Base-by-base conservation (phyloP, 140 eudicot genomes). In the Stevia rebaudiana region DNA sequence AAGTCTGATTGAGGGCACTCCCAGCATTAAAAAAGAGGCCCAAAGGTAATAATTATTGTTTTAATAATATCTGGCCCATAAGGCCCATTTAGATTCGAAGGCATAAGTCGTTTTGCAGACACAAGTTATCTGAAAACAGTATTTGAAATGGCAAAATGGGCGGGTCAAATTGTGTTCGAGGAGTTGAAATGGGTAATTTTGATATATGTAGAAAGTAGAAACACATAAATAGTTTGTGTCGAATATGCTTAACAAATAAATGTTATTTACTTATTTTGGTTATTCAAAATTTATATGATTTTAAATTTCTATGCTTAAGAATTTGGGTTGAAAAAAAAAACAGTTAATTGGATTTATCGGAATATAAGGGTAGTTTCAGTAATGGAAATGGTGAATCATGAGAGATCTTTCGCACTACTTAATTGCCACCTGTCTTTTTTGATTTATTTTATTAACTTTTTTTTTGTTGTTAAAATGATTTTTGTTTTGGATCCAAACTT, bases 1-100 rank as follows among this genome's bases (percentile, higher is more conserved):
- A 55, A 80, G 83, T 70, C 82, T 86, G 12, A 83, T 83, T 64
- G 91, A 86, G 78, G 95, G 95, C 54, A 83, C 91, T n/a, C 95
- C 95, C 33, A 86, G 88, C 76, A 86, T 86, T 15, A 72, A 73
- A 24, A 86, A 86, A 73, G 91, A 83, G 44, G 91, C 88, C 43
- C 95, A 83, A 74, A 81, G 84, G 90, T 78, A 78, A 69, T 5
- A 28, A n/a, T 28, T 54, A 67, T 3, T 24, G 17, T 48, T 8
- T 36, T 24, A 22, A 22, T 19, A 58, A 60, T 12, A n/a, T 43
- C 9, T 46, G 30, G 19, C 31, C 31, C 23, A 10, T 18, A 3
- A 42, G 19, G 18, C 22, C 31, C 15, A 22, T 21, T 24, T 50
- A 31, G 37, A 19, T 13, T 10, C 33, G 33, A 28, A 4, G 33